Base-by-base conservation (phyloP, 371 early-diverging fungal genomes). In the Mucor plumbeus region DNA sequence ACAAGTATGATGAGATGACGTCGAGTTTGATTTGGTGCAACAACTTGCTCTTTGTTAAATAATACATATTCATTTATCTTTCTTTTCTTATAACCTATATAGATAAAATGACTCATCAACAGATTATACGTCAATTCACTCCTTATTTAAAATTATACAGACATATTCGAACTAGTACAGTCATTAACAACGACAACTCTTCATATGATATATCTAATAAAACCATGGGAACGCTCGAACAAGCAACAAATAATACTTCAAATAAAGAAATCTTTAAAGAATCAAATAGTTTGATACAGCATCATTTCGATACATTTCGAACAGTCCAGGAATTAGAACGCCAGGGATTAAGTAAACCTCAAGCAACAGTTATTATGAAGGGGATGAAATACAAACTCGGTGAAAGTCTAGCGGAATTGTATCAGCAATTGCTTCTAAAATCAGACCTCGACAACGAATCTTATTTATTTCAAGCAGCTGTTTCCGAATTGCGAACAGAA, bases 401-500 rank as follows among this genome's bases (percentile, higher is more conserved):
- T 39, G 86, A 86, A 41, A 79, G 73, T 62, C 56, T 73, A 41
- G 58, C 72, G n/a, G 65, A 64, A 17, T 17, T 74, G 9, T 44
- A 67, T n/a, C 65, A 69, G 17, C 61, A 57, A 5, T 59, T 78
- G 19, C 41, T 76, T 39, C 56, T 65, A 15, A 68, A 73, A 56
- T 82, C 87, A 36, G 88, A 88, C 59, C 75, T 91, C 4, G 91
- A 82, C 19, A 82, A 82, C 47, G 89, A 88, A 44, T 74, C 83
- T 5, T 92, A 91, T 59, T 62, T 90, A 53, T 88, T 88, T 72
- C 83, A 87, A 40, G 91, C 92, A 7, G 88, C 89, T 3, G 74
- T 92, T 31, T 80, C 85, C n/a, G 94, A 94, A 65, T 85, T 95
- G 41, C 81, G 92, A 59, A 92, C 89, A 31, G 96, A 96, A 69